These are phyloP conservation scores for Eucalyptus shirleyi DNA, from an alignment of 345 rosid genomes.

Conservation along the genomic window DNA sequence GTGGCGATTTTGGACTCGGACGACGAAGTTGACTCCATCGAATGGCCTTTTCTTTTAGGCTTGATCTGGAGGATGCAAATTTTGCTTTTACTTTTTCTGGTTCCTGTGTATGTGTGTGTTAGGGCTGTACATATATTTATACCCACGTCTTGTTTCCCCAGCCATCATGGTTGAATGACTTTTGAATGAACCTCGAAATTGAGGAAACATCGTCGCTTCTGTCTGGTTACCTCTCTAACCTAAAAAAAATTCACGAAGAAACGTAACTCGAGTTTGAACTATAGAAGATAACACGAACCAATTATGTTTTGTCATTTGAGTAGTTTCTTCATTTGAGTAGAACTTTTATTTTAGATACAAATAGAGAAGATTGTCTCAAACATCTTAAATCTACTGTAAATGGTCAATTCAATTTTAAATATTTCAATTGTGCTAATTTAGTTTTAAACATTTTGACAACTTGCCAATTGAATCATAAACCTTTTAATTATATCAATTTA, in stretches of 20 bases:
- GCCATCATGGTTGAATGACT: neutral
- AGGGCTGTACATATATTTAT: neutral
- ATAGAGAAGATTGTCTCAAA: neutral
- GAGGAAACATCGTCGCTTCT: neutral
- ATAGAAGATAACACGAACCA: neutral
- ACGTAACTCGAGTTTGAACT: neutral
- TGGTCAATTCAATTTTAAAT: neutral
- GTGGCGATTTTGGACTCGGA: constrained; percentile 3
- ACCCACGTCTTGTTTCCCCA: neutral
- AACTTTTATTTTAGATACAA: neutral
- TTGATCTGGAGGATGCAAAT: neutral
- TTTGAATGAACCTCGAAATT: neutral
- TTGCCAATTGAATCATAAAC: too few relatives aligned
- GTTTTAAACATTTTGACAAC: too few relatives aligned
- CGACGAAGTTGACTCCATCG: neutral
- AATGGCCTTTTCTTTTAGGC: neutral
- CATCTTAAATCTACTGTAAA: neutral
- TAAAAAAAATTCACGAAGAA: neutral
- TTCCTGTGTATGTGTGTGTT: neutral
- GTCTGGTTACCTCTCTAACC: neutral
- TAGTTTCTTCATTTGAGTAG: neutral
- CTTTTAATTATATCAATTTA: too few relatives aligned
- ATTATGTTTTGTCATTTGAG: neutral
- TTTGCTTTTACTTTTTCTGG: neutral
- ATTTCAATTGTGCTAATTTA: too few relatives aligned